Evolutionary conservation across 148 eudicot genomes (phyloP).

Genomic region (Rhododendron williamsianum): DNA sequence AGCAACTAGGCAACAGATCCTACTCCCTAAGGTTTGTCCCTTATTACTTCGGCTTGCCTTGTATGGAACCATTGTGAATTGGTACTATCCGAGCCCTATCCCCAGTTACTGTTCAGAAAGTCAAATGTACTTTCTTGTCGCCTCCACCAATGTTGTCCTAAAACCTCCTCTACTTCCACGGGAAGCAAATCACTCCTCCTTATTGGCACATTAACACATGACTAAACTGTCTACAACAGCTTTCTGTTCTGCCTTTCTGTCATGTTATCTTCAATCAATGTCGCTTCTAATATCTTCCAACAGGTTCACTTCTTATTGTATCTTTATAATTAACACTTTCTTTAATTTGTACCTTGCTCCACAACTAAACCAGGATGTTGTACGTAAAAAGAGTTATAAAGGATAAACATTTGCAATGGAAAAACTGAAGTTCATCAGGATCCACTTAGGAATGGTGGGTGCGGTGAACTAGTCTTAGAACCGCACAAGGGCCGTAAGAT

Average conservation of each 20-base stretch:
- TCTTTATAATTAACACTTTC: background rate
- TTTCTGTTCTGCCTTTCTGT: background rate
- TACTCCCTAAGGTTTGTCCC: background rate
- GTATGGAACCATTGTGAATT: background rate
- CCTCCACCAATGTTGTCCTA: background rate
- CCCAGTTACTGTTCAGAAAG: background rate
- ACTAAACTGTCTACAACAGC: background rate
- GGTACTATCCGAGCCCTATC: background rate
- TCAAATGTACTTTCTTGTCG: background rate
- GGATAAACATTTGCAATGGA: background rate
- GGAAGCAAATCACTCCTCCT: background rate
- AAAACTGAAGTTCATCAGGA: background rate
- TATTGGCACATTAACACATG: background rate
- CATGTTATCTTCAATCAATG: background rate
- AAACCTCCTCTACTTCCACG: background rate
- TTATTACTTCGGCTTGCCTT: background rate
- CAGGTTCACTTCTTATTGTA: background rate
- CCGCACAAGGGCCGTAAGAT: background rate
- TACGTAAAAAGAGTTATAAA: background rate
- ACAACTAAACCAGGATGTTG: background rate
- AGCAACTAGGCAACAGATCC: background rate
- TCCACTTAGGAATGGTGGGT: background rate
- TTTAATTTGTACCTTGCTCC: background rate
- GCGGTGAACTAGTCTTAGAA: background rate
- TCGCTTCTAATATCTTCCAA: background rate